Base-by-base conservation (phyloP, 1,284 basidiomycete species). In the Agaricales sp. region DNA sequence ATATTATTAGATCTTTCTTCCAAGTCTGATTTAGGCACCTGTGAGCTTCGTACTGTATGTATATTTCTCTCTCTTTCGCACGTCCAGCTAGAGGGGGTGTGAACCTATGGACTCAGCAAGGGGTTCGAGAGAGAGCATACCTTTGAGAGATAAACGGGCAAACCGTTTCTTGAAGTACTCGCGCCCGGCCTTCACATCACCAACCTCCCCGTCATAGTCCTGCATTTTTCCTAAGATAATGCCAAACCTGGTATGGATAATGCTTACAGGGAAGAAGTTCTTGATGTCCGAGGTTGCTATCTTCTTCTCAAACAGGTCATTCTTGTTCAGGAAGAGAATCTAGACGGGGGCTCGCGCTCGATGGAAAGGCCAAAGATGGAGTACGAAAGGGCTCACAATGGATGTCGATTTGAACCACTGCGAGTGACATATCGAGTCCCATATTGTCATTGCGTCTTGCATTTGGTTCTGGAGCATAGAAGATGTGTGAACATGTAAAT, bases 391-490 rank as follows among this genome's bases (percentile, higher is more conserved):
- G 30, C 82, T 47, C 55, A 91, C 89, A 57, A 95, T 92, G 2
- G 90, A 92, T 1, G 92, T 92, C 55, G 85, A 78, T 62, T 85
- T 81, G 68, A 97, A 96, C 92, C 92, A 92, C 58, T 91, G 87
- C 19, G 87, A 91, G 62, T 91, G 87, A 67, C 87, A 89, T 71
- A 93, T 91, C 41, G 90, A 93, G 61, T 94, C 92, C 81, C 92
- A 96, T 45, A 96, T 90, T 46, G 91, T 90, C 77, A 96, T 83
- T 0, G 92, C 89, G 59, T 95, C 93, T 68, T 92, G 87, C 92
- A 96, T 95, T 83, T 88, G 91, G 65, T 91, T 93, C 87, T 91
- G 57, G 11, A 52, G 23, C n/a, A 39, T 4, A n/a, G n/a, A n/a
- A n/a, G n/a, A n/a, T 20, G 44, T n/a, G 30, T 50, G 48, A 39